These are phyloP conservation scores for Sphaceloma murrayae DNA, from an alignment of 2,329 filamentous ascomycete genomes.

Conservation along the genomic window DNA sequence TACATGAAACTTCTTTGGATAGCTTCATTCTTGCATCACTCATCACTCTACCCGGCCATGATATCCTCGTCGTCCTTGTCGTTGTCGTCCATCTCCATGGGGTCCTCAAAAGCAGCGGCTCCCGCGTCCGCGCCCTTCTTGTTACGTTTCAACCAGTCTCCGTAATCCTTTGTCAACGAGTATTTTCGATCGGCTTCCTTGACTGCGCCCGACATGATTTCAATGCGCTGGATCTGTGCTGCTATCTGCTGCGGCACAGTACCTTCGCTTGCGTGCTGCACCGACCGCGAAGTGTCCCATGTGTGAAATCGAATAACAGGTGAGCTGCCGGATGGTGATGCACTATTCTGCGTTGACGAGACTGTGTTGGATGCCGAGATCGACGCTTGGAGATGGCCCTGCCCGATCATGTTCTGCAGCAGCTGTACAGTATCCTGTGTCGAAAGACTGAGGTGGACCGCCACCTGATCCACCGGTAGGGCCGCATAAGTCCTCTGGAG, in stretches of 20 bases:
- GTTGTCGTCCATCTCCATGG: slow-evolving; percentile 31
- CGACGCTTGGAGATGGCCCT: slow-evolving; percentile 42
- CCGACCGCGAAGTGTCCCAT: slow-evolving; percentile 12
- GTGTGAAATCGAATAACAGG: slow-evolving; percentile 47
- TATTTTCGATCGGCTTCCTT: slow-evolving; percentile 47
- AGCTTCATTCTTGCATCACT: background rate
- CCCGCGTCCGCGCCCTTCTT: slow-evolving; percentile 29
- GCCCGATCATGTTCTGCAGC: slow-evolving; percentile 43
- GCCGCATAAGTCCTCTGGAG: slow-evolving; percentile 64
- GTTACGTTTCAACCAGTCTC: slow-evolving; percentile 44
- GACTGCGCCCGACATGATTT: slow-evolving; percentile 42
- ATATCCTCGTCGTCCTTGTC: slow-evolving; percentile 24
- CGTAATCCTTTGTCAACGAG: slow-evolving; percentile 49
- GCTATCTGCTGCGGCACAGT: slow-evolving; percentile 32
- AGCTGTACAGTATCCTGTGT: slow-evolving; percentile 45
- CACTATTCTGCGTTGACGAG: background rate
- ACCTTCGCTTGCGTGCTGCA: slow-evolving; percentile 20
- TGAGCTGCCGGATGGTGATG: slow-evolving; percentile 18
- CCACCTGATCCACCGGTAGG: slow-evolving; percentile 47
- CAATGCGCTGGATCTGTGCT: slow-evolving; percentile 42
- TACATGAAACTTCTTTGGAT: background rate
- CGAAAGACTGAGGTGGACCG: slow-evolving; percentile 42
- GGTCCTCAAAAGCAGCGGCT: slow-evolving; percentile 28
- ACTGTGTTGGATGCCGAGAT: slow-evolving; percentile 32
- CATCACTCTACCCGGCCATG: slow-evolving; percentile 21